Percentiles rank a stretch among this genome's conserved stretches.
phyloP scores from a whole-genome alignment of 805 yeast genomes.

The Phaffomyces antillensis region DNA sequence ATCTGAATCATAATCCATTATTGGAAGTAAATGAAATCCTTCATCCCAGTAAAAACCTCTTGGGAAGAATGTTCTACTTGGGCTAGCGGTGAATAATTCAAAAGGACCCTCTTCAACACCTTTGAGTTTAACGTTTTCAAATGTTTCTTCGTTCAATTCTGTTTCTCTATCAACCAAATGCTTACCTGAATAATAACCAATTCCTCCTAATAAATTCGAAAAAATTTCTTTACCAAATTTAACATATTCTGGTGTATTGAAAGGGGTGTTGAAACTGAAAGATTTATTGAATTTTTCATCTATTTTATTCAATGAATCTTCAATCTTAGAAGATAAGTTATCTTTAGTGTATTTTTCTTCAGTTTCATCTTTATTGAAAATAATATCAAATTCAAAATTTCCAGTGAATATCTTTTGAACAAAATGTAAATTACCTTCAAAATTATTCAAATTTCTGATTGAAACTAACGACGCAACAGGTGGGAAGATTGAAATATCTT shows the following conservation, averaged over 20 bases:
- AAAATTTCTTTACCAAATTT: constrained; percentile 70
- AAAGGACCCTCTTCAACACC: constrained; percentile 71
- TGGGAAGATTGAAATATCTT: constrained; percentile 23
- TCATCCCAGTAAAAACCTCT: constrained; percentile 99
- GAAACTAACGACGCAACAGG: constrained; percentile 39
- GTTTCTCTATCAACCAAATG: constrained; percentile 73
- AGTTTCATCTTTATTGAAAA: constrained; percentile 44
- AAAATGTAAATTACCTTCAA: constrained; percentile 71
- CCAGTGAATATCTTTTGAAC: constrained; percentile 75
- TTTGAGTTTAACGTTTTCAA: constrained; percentile 38
- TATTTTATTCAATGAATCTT: constrained; percentile 27
- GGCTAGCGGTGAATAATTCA: constrained; percentile 75
- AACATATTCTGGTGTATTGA: constrained; percentile 33
- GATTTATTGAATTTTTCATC: constrained; percentile 44
- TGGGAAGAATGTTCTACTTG: constrained; percentile 91
- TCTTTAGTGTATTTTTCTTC: constrained; percentile 31
- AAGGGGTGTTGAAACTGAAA: constrained; percentile 52
- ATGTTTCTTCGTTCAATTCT: constrained; percentile 60
- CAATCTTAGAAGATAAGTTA: constrained; percentile 16
- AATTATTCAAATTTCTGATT: constrained; percentile 50
- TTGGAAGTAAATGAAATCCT: constrained; percentile 85
- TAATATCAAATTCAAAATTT: constrained; percentile 64
- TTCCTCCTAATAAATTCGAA: constrained; percentile 83
- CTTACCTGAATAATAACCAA: constrained; percentile 82
- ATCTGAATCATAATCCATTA: constrained; percentile 77